These are phyloP conservation scores for Phaeosphaeriaceae sp. DNA, from an alignment of 2,329 filamentous ascomycete genomes.

Conservation along the genomic window DNA sequence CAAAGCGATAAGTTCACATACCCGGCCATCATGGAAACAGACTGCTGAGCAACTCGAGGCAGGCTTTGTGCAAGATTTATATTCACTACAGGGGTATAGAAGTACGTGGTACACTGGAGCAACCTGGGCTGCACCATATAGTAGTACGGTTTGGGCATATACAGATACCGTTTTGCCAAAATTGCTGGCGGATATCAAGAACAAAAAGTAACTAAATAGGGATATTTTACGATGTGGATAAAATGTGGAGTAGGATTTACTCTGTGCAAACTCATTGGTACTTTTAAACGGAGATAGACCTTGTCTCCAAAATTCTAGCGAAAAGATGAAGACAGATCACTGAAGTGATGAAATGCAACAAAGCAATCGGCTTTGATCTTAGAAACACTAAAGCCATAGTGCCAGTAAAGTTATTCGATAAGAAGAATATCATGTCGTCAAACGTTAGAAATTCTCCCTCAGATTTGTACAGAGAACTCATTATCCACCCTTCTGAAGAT, in stretches of 20 bases:
- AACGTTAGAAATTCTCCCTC: too few relatives aligned
- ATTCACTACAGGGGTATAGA: conserved; percentile 25
- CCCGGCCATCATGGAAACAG: conserved; percentile 16
- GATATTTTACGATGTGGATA: too few relatives aligned
- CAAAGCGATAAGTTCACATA: conserved; percentile 22
- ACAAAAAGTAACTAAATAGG: background rate
- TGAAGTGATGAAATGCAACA: background rate
- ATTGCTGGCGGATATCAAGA: conserved; percentile 12
- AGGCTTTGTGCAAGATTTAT: conserved; percentile 29
- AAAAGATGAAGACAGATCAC: background rate
- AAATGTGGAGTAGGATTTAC: too few relatives aligned
- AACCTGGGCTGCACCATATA: conserved; percentile 24
- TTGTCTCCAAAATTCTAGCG: too few relatives aligned
- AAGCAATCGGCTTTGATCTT: background rate
- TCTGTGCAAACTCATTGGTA: too few relatives aligned
- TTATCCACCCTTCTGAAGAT: too few relatives aligned
- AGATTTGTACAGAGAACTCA: too few relatives aligned
- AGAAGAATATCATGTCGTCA: too few relatives aligned
- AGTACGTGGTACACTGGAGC: conserved; percentile 29
- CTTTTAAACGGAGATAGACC: too few relatives aligned
- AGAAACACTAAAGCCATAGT: too few relatives aligned
- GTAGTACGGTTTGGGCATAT: conserved; percentile 28
- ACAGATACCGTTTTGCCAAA: conserved; percentile 24
- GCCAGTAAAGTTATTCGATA: too few relatives aligned
- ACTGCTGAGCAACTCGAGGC: conserved; percentile 10